Percentiles rank a stretch among this genome's conserved stretches.
phyloP scores from a whole-genome alignment of 192 early-diverging fungal genomes.

The Coemansia aciculifera region DNA sequence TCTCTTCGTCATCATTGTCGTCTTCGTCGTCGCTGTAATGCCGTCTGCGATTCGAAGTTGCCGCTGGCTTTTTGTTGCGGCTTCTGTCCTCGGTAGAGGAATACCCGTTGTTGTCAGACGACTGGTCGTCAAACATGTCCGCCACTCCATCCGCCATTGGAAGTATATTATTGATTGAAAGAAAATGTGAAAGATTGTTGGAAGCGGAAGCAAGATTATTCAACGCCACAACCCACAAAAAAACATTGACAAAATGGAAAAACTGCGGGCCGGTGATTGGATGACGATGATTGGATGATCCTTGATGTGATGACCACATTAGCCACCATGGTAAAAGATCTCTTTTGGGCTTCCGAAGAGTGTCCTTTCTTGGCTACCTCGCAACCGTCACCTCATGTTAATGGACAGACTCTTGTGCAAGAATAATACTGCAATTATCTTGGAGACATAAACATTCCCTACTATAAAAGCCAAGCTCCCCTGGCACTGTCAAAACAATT shows the following conservation, averaged over 20 bases:
- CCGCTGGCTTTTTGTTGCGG: conserved; percentile 3
- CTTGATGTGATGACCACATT: background rate
- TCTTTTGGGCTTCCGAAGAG: too few relatives aligned
- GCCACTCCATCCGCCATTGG: conserved; percentile 63
- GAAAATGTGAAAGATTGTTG: background rate
- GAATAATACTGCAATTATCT: too few relatives aligned
- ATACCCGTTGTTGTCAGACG: conserved; percentile 63
- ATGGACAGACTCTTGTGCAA: too few relatives aligned
- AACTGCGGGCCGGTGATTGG: too few relatives aligned
- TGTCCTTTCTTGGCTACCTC: too few relatives aligned
- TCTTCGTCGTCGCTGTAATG: conserved; percentile 33
- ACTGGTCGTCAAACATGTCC: conserved; percentile 70
- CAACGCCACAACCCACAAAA: background rate
- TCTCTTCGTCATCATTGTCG: conserved; percentile 21
- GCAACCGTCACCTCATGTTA: too few relatives aligned
- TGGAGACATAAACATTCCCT: too few relatives aligned
- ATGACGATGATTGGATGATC: background rate
- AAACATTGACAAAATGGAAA: background rate
- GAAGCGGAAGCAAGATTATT: background rate
- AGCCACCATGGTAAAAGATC: too few relatives aligned
- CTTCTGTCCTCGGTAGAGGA: conserved; percentile 13
- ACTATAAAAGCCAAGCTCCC: too few relatives aligned
- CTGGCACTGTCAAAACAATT: too few relatives aligned
- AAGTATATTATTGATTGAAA: background rate
- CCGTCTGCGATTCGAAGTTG: conserved; percentile 19